These are phyloP conservation scores for Clonostachys rhizophaga DNA, from an alignment of 2,329 filamentous ascomycete species.

Conservation along the genomic window DNA sequence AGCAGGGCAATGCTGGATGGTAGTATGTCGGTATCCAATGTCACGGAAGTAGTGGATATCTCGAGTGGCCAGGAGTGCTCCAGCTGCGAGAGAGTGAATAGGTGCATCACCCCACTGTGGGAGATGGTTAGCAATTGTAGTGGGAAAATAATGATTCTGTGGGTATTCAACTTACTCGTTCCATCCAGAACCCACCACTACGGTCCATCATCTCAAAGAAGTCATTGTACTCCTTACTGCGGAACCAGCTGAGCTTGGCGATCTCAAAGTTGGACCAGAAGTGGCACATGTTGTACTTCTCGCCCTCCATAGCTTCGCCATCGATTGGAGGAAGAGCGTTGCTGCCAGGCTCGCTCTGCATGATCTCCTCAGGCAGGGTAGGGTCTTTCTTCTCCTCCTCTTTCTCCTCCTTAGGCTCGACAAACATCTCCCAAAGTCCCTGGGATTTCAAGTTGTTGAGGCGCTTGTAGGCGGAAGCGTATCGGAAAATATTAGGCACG, in stretches of 20 bases:
- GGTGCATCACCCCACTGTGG: conserved; percentile 93
- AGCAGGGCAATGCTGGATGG: conserved; percentile 95
- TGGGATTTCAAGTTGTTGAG: conserved; percentile 85
- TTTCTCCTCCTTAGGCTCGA: conserved; percentile 67
- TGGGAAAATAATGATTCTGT: background rate
- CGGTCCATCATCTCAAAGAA: conserved; percentile 99
- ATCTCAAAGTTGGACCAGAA: conserved; percentile 99
- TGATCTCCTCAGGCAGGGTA: conserved; percentile 73
- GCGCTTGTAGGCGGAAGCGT: conserved; percentile 96
- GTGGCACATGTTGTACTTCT: conserved; percentile 99
- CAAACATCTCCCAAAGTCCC: conserved; percentile 98
- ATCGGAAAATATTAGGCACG: conserved; percentile 97
- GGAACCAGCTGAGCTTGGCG: conserved; percentile 89
- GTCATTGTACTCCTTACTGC: conserved; percentile 94
- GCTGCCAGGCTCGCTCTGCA: conserved; percentile 68
- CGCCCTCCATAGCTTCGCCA: conserved; percentile 90
- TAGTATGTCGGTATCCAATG: conserved; percentile 96
- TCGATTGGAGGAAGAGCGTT: conserved; percentile 77
- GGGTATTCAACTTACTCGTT: conserved; percentile 59
- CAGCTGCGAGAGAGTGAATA: conserved; percentile 94
- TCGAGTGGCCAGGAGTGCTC: conserved; percentile 71
- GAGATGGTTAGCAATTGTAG: conserved; percentile 11
- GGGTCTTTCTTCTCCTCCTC: conserved; percentile 56
- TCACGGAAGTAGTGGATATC: conserved; percentile 99
- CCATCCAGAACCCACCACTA: conserved; percentile 98